Base-by-base conservation (phyloP, 345 rosid species). In the Citrus sp. region DNA sequence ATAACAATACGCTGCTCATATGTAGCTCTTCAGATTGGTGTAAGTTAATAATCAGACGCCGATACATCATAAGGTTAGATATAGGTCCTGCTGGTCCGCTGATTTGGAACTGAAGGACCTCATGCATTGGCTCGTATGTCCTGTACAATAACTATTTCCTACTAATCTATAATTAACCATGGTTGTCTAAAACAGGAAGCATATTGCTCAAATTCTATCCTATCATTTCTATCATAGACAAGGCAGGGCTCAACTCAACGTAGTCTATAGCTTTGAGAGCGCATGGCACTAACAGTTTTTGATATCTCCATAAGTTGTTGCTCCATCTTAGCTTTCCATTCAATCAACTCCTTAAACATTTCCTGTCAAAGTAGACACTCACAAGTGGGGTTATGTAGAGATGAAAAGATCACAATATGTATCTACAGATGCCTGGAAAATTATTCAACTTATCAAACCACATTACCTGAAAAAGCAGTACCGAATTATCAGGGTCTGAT, bases 321-420 rank as follows among this genome's bases (percentile, higher is more conserved):
- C 82, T 93, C 98, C 69, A 88, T 85, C 85, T 92, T 91, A 28
- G 81, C 89, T 84, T 89, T 95, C 99, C 99, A 93, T 42, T 89
- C 86, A 77, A 83, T 74, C 79, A 89, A 76, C 82, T 95, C 98
- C 83, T 93, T 90, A 69, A 83, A 79, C 83, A 83, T 89, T 83
- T 91, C 95, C 98, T 93, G 89, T 56, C 55, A 84, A 77, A 68
- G 13, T 60, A 59, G 42, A 37, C 56, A 64, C 32, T 60, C 65
- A n/a, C 56, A 22, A 70, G 28, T 8, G 21, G 69, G 25, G 37
- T 3, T 77, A 61, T 27, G n/a, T 69, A 46, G 24, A 72, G 71
- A 77, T 37, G 70, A 38, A 55, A 46, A 35, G 22, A 62, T 22
- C 37, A 66, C 28, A 19, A 51, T 30, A 6, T 16, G 16, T 24